phyloP scores from a whole-genome alignment of 2,329 filamentous ascomycete species.

The Trichoderma semiorbis region DNA sequence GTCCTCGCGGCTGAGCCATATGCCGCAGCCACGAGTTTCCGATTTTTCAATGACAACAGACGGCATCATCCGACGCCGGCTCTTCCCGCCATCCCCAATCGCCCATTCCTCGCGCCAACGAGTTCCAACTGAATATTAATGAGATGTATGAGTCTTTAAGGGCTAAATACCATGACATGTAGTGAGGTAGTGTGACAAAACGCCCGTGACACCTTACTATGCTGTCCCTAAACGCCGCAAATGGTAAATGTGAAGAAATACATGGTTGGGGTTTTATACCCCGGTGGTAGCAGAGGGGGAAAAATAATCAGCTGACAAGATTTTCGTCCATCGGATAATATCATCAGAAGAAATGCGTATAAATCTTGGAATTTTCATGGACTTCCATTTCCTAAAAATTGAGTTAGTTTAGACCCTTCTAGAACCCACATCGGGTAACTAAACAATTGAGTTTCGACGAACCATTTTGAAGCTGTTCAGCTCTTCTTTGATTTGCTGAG shows the following conservation, averaged over 20 bases:
- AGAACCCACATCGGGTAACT: not conserved
- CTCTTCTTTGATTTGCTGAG: conserved; percentile 99
- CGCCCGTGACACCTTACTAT: conserved; percentile 57
- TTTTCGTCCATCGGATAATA: conserved; percentile 22
- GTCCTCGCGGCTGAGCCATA: not conserved
- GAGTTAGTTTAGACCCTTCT: conserved; percentile 35
- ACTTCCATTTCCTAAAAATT: conserved; percentile 91
- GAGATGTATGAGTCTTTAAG: conserved; percentile 35
- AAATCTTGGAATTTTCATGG: conserved; percentile 96
- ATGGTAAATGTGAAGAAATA: conserved; percentile 50
- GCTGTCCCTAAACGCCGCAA: conserved; percentile 53
- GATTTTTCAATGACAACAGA: not conserved
- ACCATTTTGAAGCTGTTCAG: conserved; percentile 98
- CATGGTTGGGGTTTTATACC: conserved; percentile 37
- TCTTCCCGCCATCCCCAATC: not conserved
- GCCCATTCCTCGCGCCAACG: not conserved
- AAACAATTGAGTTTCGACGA: not conserved
- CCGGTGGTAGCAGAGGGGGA: conserved; percentile 18
- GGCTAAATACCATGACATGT: conserved; percentile 36
- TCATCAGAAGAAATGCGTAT: conserved; percentile 96
- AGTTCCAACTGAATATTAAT: conserved; percentile 30
- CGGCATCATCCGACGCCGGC: not conserved
- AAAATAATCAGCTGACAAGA: conserved; percentile 29
- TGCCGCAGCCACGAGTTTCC: not conserved
- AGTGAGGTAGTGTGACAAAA: conserved; percentile 42